Evolutionary conservation across 805 yeast species (phyloP).

Genomic region (Spathaspora boniae): DNA sequence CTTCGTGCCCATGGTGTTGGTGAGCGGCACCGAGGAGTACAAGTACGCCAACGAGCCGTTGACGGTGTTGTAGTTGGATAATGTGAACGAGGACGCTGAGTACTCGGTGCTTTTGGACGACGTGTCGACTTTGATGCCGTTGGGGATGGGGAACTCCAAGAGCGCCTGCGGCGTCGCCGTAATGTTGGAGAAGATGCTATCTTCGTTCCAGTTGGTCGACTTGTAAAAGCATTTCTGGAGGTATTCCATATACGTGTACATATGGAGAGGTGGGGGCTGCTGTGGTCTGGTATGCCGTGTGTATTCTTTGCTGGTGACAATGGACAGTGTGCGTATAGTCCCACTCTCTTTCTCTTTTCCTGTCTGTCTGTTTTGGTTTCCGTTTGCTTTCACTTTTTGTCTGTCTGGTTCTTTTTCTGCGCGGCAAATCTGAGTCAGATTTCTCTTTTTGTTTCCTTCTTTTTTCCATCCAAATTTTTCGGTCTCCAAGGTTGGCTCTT

Average conservation of each 20-base stretch:
- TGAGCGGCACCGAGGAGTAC: conserved; percentile 61
- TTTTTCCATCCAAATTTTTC: neutral
- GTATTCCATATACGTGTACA: conserved; percentile 87
- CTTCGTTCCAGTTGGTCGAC: conserved; percentile 74
- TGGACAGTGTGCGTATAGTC: neutral
- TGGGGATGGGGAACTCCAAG: conserved; percentile 71
- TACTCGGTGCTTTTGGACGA: conserved; percentile 67
- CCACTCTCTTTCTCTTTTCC: neutral
- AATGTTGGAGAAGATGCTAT: conserved; percentile 72
- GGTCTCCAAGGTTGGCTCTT: neutral
- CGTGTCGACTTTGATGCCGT: conserved; percentile 59
- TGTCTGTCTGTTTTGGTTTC: neutral
- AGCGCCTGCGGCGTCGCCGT: conserved; percentile 67
- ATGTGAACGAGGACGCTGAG: conserved; percentile 69
- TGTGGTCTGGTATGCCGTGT: neutral
- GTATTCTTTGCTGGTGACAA: neutral
- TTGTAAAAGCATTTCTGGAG: conserved; percentile 68
- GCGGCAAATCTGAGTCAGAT: neutral
- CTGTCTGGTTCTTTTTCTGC: neutral
- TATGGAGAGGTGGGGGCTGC: conserved; percentile 18
- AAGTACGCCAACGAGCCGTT: conserved; percentile 83
- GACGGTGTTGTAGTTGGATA: conserved; percentile 60
- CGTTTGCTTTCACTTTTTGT: neutral
- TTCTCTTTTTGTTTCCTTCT: conserved; percentile 1
- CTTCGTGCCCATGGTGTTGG: conserved; percentile 47